Evolutionary conservation across 805 yeast genomes (phyloP), one percentile per base, ranked within the genome.

Genomic region (Saccharomycopsis oosterbeekiorum): DNA sequence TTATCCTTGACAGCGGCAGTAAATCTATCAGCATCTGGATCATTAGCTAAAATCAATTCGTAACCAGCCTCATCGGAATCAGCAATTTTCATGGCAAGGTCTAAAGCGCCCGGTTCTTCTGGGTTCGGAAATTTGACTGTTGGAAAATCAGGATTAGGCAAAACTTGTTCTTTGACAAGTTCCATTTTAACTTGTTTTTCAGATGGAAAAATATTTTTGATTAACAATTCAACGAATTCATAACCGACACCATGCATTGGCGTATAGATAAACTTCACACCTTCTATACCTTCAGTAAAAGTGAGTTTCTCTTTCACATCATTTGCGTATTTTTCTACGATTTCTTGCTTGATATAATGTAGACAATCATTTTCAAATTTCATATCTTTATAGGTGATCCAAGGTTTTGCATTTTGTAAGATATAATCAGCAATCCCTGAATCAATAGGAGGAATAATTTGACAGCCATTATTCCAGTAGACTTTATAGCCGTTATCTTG

Each of bases 21-120:
- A 69, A 93, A 93, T 62, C 99, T 77, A 71, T 93, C 99, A 0
- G 98, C 99, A 73, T 93, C 99, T 0, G 99, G 99, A 69, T 93
- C 99, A 71, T 87, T 93, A 0, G 97, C 97, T 1, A 93, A 68
- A 1, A 93, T 93, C 37, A 90, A 70, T 1, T 74, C 70, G 26
- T 80, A 71, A 1, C 73, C 70, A 0, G 65, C 59, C 5, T 68
- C 67, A 50, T 88, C 84, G 10, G 34, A 47, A 1, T 21, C 53
- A 0, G 97, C 97, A 2, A 73, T 70, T 10, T 69, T 58, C 19
- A 85, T 84, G 0, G 96, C 93, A 59, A 86, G 69, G 65, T 84
- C 86, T 60, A 94, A 76, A 0, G 98, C 98, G 2, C 97, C 97
- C 65, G 84, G 82, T 69, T 93, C 99, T 71, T 93, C 99, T 0